Base-by-base conservation (phyloP, 306 rosid species). In the Rosa rugosa region DNA sequence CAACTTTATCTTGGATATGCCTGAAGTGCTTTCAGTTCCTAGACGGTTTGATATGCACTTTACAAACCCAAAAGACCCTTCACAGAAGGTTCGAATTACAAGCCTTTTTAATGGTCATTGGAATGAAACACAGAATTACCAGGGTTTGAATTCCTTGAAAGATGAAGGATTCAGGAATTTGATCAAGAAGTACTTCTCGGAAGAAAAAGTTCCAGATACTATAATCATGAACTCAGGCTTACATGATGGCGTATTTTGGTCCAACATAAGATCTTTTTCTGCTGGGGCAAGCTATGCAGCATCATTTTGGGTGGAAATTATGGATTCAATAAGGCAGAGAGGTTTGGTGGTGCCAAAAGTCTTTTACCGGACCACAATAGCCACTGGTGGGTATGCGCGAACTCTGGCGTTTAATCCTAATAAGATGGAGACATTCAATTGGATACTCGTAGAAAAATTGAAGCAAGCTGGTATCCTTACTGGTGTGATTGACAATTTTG, bases 71-170 rank as follows among this genome's bases (percentile, higher is more conserved):
- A 88, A 81, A 36, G 83, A 94, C 60, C 89, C 90, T 16, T 86
- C 93, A 78, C 94, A 94, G 59, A 71, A 85, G 0, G 93, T 94
- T 84, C 85, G 98, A 78, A 90, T 94, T 41, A 94, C 98, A 13
- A 92, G 94, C 93, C 90, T 94, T 59, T 94, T 88, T 88, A 94
- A 94, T 51, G 98, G 98, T 11, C 98, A 94, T 81, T 94, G 98
- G 98, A 92, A 94, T 51, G 98, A 90, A 50, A 94, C 94, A 12
- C 83, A 79, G 76, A 94, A 94, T 86, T 90, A 91, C 60, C 82
- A 86, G 65, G 98, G 98, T 53, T 75, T 94, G 86, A 90, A 92
- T 81, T 92, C 98, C n/a, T 83, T 94, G 78, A 82, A 83, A 72
- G 84, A 90, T 60, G 91, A 86, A 85, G 94, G 94, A 20, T 94